Percentiles rank a stretch among this genome's conserved stretches.
These are phyloP conservation scores for Citeromyces siamensis DNA, from an alignment of 1,139 yeast species.

Conservation along the genomic window DNA sequence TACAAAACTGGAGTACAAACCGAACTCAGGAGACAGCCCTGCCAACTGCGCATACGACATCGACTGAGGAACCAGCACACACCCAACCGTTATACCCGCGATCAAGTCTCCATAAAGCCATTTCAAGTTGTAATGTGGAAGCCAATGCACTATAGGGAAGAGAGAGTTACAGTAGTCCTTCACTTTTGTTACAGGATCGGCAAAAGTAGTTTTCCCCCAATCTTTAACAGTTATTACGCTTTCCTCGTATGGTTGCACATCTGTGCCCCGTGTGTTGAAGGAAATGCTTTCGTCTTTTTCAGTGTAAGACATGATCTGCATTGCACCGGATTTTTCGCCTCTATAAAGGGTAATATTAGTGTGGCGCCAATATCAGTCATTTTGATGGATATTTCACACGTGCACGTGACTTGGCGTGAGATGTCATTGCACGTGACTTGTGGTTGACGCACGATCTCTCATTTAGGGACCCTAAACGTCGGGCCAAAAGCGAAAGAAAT, in stretches of 20 bases:
- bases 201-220: constrained; percentile 26
- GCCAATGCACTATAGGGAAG: constrained; percentile 76
- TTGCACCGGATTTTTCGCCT: too few relatives aligned
- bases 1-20: constrained; percentile 83
- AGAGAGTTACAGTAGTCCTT: constrained; percentile 42
- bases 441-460: too few relatives aligned
- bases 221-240: constrained; percentile 30
- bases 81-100: constrained; percentile 90
- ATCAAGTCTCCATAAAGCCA: constrained; percentile 81
- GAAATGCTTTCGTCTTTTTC: background rate
- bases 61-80: constrained; percentile 87
- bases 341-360: too few relatives aligned
- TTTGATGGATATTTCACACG: constrained; percentile 8
- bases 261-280: constrained; percentile 10
- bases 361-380: too few relatives aligned
- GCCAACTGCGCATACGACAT: constrained; percentile 94
- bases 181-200: constrained; percentile 27
- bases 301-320: background rate
- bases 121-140: constrained; percentile 62
- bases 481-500: too few relatives aligned
- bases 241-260: constrained; percentile 20
- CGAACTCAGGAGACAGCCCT: constrained; percentile 69
- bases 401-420: constrained; percentile 9
- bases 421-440: constrained; percentile 1
- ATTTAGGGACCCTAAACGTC: too few relatives aligned